Evolutionary conservation across 495 filamentous ascomycete species (phyloP).

Genomic region (Aspergillus coremiiformis): DNA sequence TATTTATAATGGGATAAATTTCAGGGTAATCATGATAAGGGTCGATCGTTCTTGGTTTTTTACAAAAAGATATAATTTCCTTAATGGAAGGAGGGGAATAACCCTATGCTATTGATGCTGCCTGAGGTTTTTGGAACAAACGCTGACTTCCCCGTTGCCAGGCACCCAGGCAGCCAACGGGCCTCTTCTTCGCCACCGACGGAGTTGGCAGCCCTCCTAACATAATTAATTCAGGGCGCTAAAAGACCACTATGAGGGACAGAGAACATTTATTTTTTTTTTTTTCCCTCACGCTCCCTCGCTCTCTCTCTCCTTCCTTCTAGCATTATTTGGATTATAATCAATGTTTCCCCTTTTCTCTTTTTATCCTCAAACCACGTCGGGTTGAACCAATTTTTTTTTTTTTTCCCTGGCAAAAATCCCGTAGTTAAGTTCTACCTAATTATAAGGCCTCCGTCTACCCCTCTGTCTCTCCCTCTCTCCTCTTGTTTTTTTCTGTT

Average conservation of each 20-base stretch:
- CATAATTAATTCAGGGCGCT: not conserved
- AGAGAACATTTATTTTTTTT: not conserved
- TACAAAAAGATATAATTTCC: too few species aligned
- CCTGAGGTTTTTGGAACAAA: not conserved
- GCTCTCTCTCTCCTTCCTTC: not conserved
- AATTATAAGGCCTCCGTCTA: not conserved
- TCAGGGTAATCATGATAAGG: too few species aligned
- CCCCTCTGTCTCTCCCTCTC: not conserved
- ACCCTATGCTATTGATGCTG: not conserved
- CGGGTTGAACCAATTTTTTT: not conserved
- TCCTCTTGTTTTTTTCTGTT: not conserved
- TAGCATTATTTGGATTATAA: not conserved
- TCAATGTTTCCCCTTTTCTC: not conserved
- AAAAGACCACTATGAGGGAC: not conserved
- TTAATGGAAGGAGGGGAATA: too few species aligned
- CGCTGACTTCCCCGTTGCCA: not conserved
- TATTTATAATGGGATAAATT: too few species aligned
- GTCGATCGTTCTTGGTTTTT: too few species aligned
- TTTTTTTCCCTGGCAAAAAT: not conserved
- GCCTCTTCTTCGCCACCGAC: slow-evolving; percentile 10
- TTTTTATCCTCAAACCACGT: slow-evolving; percentile 1
- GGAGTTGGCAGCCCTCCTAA: slow-evolving; percentile 2
- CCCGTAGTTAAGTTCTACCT: not conserved
- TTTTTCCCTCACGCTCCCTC: too few species aligned
- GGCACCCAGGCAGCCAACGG: not conserved